Evolutionary conservation across 176 grass and related monocot species (phyloP), one percentile per base, ranked within the genome.

Genomic region (Phragmites australis): DNA sequence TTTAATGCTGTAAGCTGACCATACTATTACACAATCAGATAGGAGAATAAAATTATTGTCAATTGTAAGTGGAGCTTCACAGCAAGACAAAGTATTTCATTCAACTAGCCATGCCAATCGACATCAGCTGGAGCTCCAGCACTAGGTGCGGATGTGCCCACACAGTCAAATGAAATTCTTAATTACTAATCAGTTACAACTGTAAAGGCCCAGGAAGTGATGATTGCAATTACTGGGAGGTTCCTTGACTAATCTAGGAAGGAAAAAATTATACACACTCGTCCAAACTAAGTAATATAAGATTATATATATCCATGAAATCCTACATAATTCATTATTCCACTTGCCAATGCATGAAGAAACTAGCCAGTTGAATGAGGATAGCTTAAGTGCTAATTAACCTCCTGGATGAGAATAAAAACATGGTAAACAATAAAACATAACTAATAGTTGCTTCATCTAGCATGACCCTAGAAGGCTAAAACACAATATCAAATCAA

Each of bases 381-480:
- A 52, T 69, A 30, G 21, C 18, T 37, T 63, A 69, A 77, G 45
- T 19, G 50, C 18, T n/a, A 4, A 17, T 14, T 56, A 54, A 65
- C 59, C 25, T 71, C 15, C 16, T 48, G 4, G n/a, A 23, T 18
- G 16, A 77, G 50, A 46, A 77, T 39, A 54, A 55, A 51, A 83
- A 48, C 41, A 71, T 43, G 21, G 19, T 10, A 23, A 45, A 45
- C 14, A 82, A 31, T 42, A 75, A 14, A 63, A 55, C 22, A 59
- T 5, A 53, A 1, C 48, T 22, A 70, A 46, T 39, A 23, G 4
- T 26, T 65, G 16, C 23, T 53, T 31, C 7, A 62, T 78, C 27
- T 56, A 58, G 25, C 22, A 65, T 66, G 56, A 78, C 72, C n/a
- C 39, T 78, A 65, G 16, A 83, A n/a, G n/a, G n/a, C n/a, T n/a